These are phyloP conservation scores for Cordyceps fumosorosea DNA, from an alignment of 2,329 filamentous ascomycete species.

Conservation along the genomic window DNA sequence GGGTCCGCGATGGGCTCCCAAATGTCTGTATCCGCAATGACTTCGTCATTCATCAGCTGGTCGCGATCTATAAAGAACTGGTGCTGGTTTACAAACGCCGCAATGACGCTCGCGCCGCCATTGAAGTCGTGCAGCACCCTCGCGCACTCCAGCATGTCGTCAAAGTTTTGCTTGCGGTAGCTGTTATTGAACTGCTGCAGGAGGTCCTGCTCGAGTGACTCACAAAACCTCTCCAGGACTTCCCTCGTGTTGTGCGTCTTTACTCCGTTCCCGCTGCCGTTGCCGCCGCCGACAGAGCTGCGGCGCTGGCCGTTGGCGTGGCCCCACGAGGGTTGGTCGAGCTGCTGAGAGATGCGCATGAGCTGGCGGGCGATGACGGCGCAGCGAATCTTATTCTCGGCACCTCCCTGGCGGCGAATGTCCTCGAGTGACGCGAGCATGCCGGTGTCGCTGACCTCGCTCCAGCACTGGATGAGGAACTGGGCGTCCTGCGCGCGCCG, in stretches of 20 bases:
- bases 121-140: slow-evolving; percentile 94
- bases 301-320: slow-evolving; percentile 44
- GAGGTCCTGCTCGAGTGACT: slow-evolving; percentile 90
- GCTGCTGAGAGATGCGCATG: slow-evolving; percentile 84
- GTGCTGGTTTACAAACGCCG: slow-evolving; percentile 95
- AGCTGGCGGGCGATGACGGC: slow-evolving; percentile 91
- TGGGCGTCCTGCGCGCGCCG: slow-evolving; percentile 86
- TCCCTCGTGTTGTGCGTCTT: slow-evolving; percentile 67
- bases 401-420: slow-evolving; percentile 74
- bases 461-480: slow-evolving; percentile 95
- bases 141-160: slow-evolving; percentile 96
- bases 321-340: slow-evolving; percentile 74
- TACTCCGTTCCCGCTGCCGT: slow-evolving; percentile 38
- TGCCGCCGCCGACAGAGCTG: slow-evolving; percentile 33
- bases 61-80: slow-evolving; percentile 98
- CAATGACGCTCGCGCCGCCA: slow-evolving; percentile 90
- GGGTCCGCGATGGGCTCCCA: slow-evolving; percentile 95
- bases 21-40: slow-evolving; percentile 64
- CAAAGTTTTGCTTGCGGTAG: slow-evolving; percentile 90
- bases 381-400: slow-evolving; percentile 88
- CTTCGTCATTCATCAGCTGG: slow-evolving; percentile 83
- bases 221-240: slow-evolving; percentile 92
- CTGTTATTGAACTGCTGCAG: slow-evolving; percentile 96
- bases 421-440: slow-evolving; percentile 83
- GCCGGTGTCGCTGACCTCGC: slow-evolving; percentile 85